phyloP scores from a whole-genome alignment of 208 protist species.

The Naegleria lovaniensis region DNA sequence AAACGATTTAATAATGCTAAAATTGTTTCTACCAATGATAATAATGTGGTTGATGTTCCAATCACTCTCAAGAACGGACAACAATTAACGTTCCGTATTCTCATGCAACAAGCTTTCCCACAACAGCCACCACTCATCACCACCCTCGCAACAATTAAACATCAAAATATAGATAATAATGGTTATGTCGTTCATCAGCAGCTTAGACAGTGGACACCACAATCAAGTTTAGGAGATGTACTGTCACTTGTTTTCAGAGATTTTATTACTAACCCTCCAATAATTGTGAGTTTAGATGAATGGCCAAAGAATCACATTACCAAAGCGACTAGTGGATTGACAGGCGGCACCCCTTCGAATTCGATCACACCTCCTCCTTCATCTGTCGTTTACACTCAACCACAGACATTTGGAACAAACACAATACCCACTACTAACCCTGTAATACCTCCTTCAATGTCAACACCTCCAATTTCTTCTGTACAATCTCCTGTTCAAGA shows the following conservation, averaged over 20 bases:
- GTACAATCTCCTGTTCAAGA: background rate
- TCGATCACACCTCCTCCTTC: background rate
- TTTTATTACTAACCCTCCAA: constrained; percentile 6
- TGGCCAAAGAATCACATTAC: background rate
- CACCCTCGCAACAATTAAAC: background rate
- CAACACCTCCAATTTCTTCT: background rate
- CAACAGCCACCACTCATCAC: background rate
- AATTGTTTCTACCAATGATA: background rate
- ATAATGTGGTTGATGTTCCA: background rate
- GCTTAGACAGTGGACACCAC: background rate
- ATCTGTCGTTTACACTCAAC: background rate
- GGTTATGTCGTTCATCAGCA: background rate
- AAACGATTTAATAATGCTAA: background rate
- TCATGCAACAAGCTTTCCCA: background rate
- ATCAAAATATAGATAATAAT: background rate
- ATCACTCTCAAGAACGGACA: background rate
- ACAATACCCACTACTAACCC: background rate
- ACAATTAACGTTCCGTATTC: background rate
- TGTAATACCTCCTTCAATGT: background rate
- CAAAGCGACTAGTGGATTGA: background rate
- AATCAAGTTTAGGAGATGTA: background rate
- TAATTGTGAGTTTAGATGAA: background rate
- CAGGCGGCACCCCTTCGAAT: background rate
- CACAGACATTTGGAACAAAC: background rate
- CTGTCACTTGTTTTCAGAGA: background rate